phyloP scores from a whole-genome alignment of 208 protist genomes.

The Trypanosoma boissoni region DNA sequence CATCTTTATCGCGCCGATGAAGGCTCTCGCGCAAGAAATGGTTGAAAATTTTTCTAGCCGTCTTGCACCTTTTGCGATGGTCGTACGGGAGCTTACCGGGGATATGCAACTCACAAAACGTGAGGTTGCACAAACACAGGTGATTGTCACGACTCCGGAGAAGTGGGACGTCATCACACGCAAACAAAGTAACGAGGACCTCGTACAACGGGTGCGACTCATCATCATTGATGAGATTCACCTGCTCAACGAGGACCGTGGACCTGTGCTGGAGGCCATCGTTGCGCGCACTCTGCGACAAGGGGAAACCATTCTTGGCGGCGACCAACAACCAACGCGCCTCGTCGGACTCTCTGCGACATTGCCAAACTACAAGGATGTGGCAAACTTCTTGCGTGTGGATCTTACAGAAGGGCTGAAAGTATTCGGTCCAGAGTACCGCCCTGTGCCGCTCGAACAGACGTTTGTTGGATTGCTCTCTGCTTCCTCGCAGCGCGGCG shows the following conservation, averaged over 20 bases:
- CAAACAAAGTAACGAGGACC: slow-evolving; percentile 96
- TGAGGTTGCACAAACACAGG: slow-evolving; percentile 96
- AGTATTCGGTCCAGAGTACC: slow-evolving; percentile 95
- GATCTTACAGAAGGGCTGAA: slow-evolving; percentile 93
- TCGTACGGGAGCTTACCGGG: slow-evolving; percentile 97
- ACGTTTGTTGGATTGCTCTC: slow-evolving; percentile 95
- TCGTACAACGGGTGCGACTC: slow-evolving; percentile 89
- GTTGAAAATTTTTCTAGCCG: slow-evolving; percentile 94
- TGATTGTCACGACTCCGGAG: slow-evolving; percentile 99
- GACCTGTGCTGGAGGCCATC: slow-evolving; percentile 97
- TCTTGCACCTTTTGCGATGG: slow-evolving; percentile 89
- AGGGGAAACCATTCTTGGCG: slow-evolving; percentile 82
- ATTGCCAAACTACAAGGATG: slow-evolving; percentile 99
- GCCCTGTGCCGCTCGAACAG: slow-evolving; percentile 96
- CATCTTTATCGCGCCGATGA: slow-evolving; percentile 99
- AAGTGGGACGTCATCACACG: slow-evolving; percentile 99
- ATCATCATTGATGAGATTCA: slow-evolving; percentile 99
- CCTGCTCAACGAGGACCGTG: slow-evolving; percentile 98
- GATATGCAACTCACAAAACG: slow-evolving; percentile 99
- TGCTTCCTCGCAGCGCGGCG: slow-evolving; percentile 16
- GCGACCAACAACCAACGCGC: slow-evolving; percentile 89
- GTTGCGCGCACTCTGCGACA: slow-evolving; percentile 97
- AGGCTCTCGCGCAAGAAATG: slow-evolving; percentile 99
- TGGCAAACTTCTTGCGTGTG: slow-evolving; percentile 96
- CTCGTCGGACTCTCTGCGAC: slow-evolving; percentile 98